A percentile compares a stretch with the other conserved stretches of the same genome.
Evolutionary conservation across 305 asterid species (phyloP).

Genomic region (Fraxinus albicans): DNA sequence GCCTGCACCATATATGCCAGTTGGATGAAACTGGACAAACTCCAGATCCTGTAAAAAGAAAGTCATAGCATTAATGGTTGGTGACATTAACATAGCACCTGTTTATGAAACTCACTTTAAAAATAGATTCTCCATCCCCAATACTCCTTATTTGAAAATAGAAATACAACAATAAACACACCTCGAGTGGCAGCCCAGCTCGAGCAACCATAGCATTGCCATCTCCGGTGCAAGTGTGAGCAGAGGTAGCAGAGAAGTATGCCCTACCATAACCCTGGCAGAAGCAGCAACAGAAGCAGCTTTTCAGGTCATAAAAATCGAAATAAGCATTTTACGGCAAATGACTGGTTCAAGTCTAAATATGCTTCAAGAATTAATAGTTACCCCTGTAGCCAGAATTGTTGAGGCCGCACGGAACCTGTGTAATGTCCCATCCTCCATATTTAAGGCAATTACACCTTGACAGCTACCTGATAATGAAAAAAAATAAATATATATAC

Average conservation of each 20-base stretch:
- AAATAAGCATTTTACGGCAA: slow-evolving; percentile 1
- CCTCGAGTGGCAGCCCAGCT: slow-evolving; percentile 98
- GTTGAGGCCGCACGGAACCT: slow-evolving; percentile 91
- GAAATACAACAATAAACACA: slow-evolving; percentile 28
- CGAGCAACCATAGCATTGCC: slow-evolving; percentile 99
- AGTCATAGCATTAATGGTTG: slow-evolving; percentile 13
- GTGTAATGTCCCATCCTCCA: slow-evolving; percentile 99
- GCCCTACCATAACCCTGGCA: slow-evolving; percentile 94
- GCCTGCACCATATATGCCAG: slow-evolving; percentile 99
- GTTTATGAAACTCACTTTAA: not conserved
- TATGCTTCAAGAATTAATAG: slow-evolving; percentile 10
- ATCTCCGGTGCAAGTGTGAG: slow-evolving; percentile 99
- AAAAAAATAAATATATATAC: not conserved
- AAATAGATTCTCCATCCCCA: not conserved
- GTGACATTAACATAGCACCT: slow-evolving; percentile 6
- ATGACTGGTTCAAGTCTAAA: slow-evolving; percentile 17
- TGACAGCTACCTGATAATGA: slow-evolving; percentile 72
- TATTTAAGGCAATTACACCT: slow-evolving; percentile 91
- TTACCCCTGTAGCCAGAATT: slow-evolving; percentile 98
- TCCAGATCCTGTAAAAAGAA: slow-evolving; percentile 77
- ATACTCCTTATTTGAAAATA: slow-evolving; percentile 2
- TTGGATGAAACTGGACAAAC: slow-evolving; percentile 96
- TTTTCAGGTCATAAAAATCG: slow-evolving; percentile 8
- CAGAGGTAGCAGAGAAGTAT: slow-evolving; percentile 99
- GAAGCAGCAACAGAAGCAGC: slow-evolving; percentile 15